A percentile compares a stretch with the other conserved stretches of the same genome.
Evolutionary conservation across 2,329 filamentous ascomycete genomes (phyloP).

Genomic region (Conoideocrella luteorostrata): DNA sequence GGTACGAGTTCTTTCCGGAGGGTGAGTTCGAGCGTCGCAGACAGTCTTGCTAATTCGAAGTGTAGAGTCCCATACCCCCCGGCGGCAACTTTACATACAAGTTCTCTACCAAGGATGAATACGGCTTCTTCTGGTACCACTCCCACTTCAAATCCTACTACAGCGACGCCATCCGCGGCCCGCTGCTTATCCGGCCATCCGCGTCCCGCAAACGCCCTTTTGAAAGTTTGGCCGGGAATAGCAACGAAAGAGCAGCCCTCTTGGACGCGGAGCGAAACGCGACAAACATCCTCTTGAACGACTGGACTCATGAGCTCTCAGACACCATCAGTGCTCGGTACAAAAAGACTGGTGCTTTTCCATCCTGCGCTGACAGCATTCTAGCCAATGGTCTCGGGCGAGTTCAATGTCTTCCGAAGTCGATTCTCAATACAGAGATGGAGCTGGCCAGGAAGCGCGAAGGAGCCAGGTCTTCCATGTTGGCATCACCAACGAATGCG

Average conservation of each 20-base stretch:
- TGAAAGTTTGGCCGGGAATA: neutral
- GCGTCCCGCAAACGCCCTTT: conserved; percentile 4
- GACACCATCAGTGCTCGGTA: conserved; percentile 2
- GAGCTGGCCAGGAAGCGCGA: neutral
- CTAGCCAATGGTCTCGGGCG: conserved; percentile 5
- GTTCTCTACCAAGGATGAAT: conserved; percentile 5
- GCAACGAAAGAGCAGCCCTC: neutral
- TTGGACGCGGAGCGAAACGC: conserved; percentile 3
- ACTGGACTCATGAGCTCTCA: conserved; percentile 7
- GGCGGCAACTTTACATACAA: conserved; percentile 6
- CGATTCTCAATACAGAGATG: neutral
- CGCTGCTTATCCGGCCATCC: conserved; percentile 1
- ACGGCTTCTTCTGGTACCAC: conserved; percentile 10
- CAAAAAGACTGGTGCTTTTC: neutral
- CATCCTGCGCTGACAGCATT: conserved; percentile 6
- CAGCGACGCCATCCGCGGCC: conserved; percentile 8
- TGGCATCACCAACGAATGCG: no score
- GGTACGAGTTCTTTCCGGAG: no score
- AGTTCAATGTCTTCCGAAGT: conserved; percentile 2
- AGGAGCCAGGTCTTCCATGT: no score
- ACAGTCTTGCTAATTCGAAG: neutral
- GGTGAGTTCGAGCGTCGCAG: neutral
- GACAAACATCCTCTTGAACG: conserved; percentile 4
- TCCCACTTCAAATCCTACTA: conserved; percentile 9
- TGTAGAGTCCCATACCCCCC: neutral